Evolutionary conservation across 768 basidiomycete species (phyloP).

Genomic region (Collybia sordida): DNA sequence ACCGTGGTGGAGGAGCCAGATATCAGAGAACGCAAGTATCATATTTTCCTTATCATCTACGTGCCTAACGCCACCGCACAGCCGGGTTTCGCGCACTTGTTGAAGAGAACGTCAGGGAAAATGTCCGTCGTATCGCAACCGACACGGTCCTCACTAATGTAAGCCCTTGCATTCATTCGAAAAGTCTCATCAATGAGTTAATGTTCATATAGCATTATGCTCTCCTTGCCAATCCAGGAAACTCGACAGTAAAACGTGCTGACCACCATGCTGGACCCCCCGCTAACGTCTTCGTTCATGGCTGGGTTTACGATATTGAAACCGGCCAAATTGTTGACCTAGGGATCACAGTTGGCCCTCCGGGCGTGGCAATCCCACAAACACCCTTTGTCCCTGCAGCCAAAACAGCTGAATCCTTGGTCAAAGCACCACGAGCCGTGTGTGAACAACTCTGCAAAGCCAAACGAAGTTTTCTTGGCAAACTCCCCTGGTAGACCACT

Average conservation of each 20-base stretch:
- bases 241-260: conserved; percentile 8
- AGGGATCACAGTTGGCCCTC: conserved; percentile 36
- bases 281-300: conserved; percentile 43
- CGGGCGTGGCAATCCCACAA: conserved; percentile 30
- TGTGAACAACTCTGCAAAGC: conserved; percentile 8
- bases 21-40: conserved; percentile 15
- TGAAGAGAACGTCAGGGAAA: conserved; percentile 21
- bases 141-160: conserved; percentile 29
- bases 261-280: conserved; percentile 15
- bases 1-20: conserved; percentile 12
- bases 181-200: not conserved
- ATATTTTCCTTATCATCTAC: not conserved
- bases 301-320: conserved; percentile 61
- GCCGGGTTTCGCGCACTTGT: conserved; percentile 21
- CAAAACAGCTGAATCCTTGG: not conserved
- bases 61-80: not conserved
- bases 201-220: not conserved
- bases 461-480: conserved; percentile 1
- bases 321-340: conserved; percentile 51
- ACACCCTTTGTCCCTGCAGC: conserved; percentile 23
- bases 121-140: conserved; percentile 25
- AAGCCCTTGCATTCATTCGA: not conserved
- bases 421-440: not conserved
- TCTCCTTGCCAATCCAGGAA: not conserved
- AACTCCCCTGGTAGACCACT: not conserved